Conservation (phyloP, 768 basidiomycete species). For the Tylopilus cervinicoccineus region DNA sequence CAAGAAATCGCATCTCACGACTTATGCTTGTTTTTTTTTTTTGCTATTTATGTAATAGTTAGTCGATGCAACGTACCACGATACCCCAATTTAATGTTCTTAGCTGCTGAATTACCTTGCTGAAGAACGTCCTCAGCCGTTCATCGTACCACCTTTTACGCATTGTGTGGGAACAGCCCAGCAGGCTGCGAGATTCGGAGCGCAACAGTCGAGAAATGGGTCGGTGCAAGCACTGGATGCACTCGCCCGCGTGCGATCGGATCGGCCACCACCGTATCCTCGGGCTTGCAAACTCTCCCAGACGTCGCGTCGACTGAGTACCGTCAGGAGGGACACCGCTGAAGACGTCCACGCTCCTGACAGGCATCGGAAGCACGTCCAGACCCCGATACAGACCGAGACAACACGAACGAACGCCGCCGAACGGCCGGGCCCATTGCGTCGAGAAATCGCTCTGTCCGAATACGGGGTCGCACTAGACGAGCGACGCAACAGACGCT, state of each 20-base stretch:
- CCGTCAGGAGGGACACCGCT: conserved; percentile 15
- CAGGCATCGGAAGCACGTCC: conserved; percentile 11
- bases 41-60: too few species aligned
- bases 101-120: too few species aligned
- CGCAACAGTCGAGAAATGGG: conserved; percentile 10
- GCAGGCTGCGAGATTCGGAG: too few species aligned
- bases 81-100: too few species aligned
- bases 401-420: conserved; percentile 13
- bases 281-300: conserved; percentile 17
- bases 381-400: conserved; percentile 15
- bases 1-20: too few species aligned
- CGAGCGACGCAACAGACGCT: too few species aligned
- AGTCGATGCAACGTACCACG: too few species aligned
- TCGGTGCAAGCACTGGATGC: conserved; percentile 9
- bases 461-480: conserved; percentile 13
- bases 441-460: conserved; percentile 8
- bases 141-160: too few species aligned
- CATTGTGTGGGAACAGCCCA: too few species aligned
- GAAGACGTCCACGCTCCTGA: conserved; percentile 5
- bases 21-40: too few species aligned
- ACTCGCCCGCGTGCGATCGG: conserved; percentile 12
- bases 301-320: conserved; percentile 14
- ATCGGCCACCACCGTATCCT: conserved; percentile 17
- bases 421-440: conserved; percentile 12
- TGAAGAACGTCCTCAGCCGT: too few species aligned